Percentiles rank a stretch among this genome's conserved stretches.
phyloP scores from a whole-genome alignment of 2,329 filamentous ascomycete species.

The Colletotrichum incanum region DNA sequence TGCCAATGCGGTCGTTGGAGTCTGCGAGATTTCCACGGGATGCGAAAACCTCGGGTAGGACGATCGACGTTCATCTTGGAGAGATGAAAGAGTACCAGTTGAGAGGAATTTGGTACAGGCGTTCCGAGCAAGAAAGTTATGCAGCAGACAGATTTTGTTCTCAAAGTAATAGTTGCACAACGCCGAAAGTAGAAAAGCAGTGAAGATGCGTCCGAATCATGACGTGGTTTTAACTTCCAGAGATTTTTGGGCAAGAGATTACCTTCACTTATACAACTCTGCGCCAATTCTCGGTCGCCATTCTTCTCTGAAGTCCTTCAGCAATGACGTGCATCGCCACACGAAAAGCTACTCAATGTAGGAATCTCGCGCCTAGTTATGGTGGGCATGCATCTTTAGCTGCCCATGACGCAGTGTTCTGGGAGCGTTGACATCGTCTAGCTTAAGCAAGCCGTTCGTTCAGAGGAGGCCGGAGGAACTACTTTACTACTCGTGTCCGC shows the following conservation, averaged over 20 bases:
- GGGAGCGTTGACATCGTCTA: not conserved
- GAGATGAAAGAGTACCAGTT: not conserved
- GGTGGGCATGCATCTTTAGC: not conserved
- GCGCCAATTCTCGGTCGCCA: not conserved
- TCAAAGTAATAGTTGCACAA: not conserved
- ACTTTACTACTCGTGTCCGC: not conserved
- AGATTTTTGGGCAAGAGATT: not conserved
- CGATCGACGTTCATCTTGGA: not conserved
- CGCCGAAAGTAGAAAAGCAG: not conserved
- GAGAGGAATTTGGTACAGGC: not conserved
- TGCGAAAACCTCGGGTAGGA: not conserved
- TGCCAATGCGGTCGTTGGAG: not conserved
- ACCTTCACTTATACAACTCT: not conserved
- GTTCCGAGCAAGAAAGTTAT: rapidly evolving
- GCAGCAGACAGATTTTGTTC: not conserved
- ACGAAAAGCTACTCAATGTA: not conserved
- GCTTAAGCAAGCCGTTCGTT: not conserved
- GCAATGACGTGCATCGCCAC: not conserved
- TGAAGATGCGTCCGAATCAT: not conserved
- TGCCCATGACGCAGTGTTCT: not conserved
- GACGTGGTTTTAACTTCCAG: not conserved
- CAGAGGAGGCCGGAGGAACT: not conserved
- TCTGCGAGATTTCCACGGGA: not conserved
- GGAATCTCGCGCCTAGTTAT: not conserved
- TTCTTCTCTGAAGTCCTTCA: not conserved